Conservation (phyloP, 352 stramenopile genomes). For the Globisporangium polare region DNA sequence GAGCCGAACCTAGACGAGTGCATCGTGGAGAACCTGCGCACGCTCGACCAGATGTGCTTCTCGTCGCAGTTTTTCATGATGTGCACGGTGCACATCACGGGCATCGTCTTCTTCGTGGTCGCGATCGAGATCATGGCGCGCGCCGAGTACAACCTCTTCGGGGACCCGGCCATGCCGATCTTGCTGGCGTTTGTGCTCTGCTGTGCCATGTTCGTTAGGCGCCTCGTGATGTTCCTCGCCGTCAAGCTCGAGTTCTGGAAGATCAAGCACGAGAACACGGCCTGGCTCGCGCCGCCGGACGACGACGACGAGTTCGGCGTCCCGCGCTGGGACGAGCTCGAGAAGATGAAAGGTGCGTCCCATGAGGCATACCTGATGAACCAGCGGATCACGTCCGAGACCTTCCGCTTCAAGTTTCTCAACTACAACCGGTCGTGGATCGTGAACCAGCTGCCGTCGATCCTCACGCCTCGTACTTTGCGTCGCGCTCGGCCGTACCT, state of each 20-base stretch:
- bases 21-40: constrained; percentile 94
- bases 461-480: constrained; percentile 93
- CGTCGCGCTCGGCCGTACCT: constrained; percentile 91
- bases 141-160: constrained; percentile 95
- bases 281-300: constrained; percentile 88
- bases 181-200: constrained; percentile 73
- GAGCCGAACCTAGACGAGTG: constrained; percentile 96
- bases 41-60: constrained; percentile 97
- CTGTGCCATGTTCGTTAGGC: constrained; percentile 53
- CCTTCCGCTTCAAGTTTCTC: constrained; percentile 97
- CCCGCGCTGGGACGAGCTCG: constrained; percentile 89
- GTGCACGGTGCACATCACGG: constrained; percentile 91
- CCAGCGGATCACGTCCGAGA: constrained; percentile 94
- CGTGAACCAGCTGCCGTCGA: constrained; percentile 92
- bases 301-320: constrained; percentile 92
- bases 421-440: constrained; percentile 98
- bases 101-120: constrained; percentile 94
- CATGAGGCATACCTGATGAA: constrained; percentile 97
- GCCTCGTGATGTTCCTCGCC: constrained; percentile 79
- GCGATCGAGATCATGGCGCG: constrained; percentile 96
- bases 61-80: constrained; percentile 98
- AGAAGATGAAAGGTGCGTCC: constrained; percentile 91
- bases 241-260: constrained; percentile 92
- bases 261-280: constrained; percentile 95
- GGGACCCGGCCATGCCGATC: constrained; percentile 89